Evolutionary conservation across 2,329 filamentous ascomycete species (phyloP).

Genomic region (Penicillium sp.): DNA sequence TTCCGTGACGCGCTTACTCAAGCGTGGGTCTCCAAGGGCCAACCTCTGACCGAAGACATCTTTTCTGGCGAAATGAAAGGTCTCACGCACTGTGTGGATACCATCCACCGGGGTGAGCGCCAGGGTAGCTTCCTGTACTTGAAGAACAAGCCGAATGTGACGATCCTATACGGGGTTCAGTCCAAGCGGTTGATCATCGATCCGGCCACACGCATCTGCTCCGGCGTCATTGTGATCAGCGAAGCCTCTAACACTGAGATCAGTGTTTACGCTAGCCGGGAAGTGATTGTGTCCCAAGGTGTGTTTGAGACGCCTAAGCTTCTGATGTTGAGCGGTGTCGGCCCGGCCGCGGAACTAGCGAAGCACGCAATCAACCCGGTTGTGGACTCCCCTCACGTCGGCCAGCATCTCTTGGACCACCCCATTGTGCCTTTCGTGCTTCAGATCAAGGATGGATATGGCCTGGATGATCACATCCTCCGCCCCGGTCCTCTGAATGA

Average conservation of each 20-base stretch:
- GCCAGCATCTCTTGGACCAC: conserved; percentile 36
- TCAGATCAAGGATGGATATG: conserved; percentile 43
- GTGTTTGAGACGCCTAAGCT: conserved; percentile 55
- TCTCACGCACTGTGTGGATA: conserved; percentile 55
- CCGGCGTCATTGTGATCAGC: conserved; percentile 52
- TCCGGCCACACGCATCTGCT: conserved; percentile 39
- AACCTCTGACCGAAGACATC: conserved; percentile 55
- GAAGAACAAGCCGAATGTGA: conserved; percentile 57
- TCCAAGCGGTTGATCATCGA: conserved; percentile 60
- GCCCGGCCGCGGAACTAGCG: conserved; percentile 33
- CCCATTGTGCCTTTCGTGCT: conserved; percentile 44
- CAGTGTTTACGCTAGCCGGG: conserved; percentile 50
- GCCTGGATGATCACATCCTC: conserved; percentile 40
- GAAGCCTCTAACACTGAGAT: conserved; percentile 41
- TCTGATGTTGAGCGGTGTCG: conserved; percentile 51
- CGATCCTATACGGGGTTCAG: conserved; percentile 49
- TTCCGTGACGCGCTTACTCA: conserved; percentile 39
- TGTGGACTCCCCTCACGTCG: conserved; percentile 26
- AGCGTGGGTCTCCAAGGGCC: conserved; percentile 57
- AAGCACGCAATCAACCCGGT: conserved; percentile 31
- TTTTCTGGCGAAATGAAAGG: conserved; percentile 58
- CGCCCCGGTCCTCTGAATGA: conserved; percentile 36
- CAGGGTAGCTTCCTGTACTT: conserved; percentile 55
- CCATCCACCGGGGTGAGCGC: conserved; percentile 59
- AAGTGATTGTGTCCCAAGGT: conserved; percentile 53